Percentiles rank a stretch among this genome's conserved stretches.
Evolutionary conservation across 495 filamentous ascomycete genomes (phyloP).

Genomic region (Melanomma pulvis-pyrius): DNA sequence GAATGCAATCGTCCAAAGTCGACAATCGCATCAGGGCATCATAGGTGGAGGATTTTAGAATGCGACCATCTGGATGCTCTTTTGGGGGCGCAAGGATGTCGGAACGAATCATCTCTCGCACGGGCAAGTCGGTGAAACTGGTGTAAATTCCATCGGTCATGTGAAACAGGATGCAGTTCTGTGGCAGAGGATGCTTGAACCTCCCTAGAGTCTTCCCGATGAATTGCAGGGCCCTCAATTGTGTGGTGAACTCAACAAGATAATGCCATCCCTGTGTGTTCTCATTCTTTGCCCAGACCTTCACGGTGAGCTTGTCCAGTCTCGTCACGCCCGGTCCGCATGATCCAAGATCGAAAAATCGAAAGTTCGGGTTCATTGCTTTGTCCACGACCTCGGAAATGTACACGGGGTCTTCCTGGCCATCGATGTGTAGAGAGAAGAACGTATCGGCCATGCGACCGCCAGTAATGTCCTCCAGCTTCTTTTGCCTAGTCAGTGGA

Average conservation of each 20-base stretch:
- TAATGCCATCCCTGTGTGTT: slow-evolving; percentile 61
- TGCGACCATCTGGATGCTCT: slow-evolving; percentile 49
- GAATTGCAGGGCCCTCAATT: slow-evolving; percentile 74
- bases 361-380: slow-evolving; percentile 88
- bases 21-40: slow-evolving; percentile 87
- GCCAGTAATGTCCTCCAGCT: slow-evolving; percentile 71
- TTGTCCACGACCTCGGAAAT: slow-evolving; percentile 81
- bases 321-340: slow-evolving; percentile 69
- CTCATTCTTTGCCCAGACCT: slow-evolving; percentile 73
- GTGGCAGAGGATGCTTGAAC: slow-evolving; percentile 74
- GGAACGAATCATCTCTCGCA: slow-evolving; percentile 39
- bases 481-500: slow-evolving; percentile 70
- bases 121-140: slow-evolving; percentile 62
- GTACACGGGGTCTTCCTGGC: slow-evolving; percentile 70
- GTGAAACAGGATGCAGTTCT: slow-evolving; percentile 85
- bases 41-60: slow-evolving; percentile 75
- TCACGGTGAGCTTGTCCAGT: slow-evolving; percentile 64
- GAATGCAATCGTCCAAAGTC: slow-evolving; percentile 88
- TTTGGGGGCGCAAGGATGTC: slow-evolving; percentile 43
- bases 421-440: slow-evolving; percentile 72
- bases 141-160: slow-evolving; percentile 90
- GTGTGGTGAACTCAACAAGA: slow-evolving; percentile 71
- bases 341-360: slow-evolving; percentile 76
- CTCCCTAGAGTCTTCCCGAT: slow-evolving; percentile 75
- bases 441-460: slow-evolving; percentile 82